Evolutionary conservation across 768 basidiomycete species (phyloP).

Genomic region (Collybia sordida): DNA sequence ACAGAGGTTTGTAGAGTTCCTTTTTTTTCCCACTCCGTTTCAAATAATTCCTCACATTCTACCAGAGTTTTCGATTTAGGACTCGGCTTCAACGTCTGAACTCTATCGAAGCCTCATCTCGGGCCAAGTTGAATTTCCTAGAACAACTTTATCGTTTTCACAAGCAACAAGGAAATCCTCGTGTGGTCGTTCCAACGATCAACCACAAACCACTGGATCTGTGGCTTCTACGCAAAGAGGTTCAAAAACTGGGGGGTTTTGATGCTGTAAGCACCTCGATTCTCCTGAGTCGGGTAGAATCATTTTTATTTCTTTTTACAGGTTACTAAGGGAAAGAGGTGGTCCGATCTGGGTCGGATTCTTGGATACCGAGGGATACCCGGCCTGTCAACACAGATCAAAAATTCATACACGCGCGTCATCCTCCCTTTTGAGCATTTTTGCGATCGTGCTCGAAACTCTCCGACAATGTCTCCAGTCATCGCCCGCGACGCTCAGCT

Average conservation of each 20-base stretch:
- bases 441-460: slow-evolving; percentile 70
- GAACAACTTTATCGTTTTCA: slow-evolving; percentile 97
- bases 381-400: slow-evolving; percentile 84
- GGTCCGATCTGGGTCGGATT: slow-evolving; percentile 82
- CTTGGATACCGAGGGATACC: slow-evolving; percentile 83
- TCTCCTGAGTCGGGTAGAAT: slow-evolving; percentile 8
- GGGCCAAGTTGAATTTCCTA: slow-evolving; percentile 95
- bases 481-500: slow-evolving; percentile 42
- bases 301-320: slow-evolving; percentile 27
- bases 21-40: slow-evolving; percentile 25
- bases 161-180: slow-evolving; percentile 89
- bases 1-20: slow-evolving; percentile 68
- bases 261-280: slow-evolving; percentile 59
- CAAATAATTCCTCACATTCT: slow-evolving; percentile 35
- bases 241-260: slow-evolving; percentile 85
- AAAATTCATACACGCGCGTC: slow-evolving; percentile 86
- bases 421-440: slow-evolving; percentile 97
- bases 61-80: slow-evolving; percentile 92
- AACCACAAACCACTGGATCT: slow-evolving; percentile 92
- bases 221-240: slow-evolving; percentile 91
- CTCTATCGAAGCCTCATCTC: slow-evolving; percentile 94
- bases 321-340: slow-evolving; percentile 84
- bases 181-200: slow-evolving; percentile 91
- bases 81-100: slow-evolving; percentile 94
- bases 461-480: slow-evolving; percentile 49